Conservation (phyloP, 2,329 filamentous ascomycete species). For the Fusarium miscanthi region DNA sequence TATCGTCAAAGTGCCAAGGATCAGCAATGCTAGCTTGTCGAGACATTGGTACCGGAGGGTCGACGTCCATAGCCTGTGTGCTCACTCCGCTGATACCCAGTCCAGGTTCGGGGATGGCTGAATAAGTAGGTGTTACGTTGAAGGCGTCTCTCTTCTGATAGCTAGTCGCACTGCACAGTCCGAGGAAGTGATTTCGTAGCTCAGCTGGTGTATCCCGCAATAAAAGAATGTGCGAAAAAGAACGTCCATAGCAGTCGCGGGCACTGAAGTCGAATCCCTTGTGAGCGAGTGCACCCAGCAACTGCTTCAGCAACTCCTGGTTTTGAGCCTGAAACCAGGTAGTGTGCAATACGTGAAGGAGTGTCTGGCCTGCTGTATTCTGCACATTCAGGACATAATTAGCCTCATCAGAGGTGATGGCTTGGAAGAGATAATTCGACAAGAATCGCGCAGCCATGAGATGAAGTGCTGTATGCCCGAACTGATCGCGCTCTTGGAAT, state of each 20-base stretch:
- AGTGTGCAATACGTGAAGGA: slow-evolving; percentile 57
- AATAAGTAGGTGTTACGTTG: slow-evolving; percentile 45
- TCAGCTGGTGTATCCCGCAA: slow-evolving; percentile 46
- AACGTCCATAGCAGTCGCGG: slow-evolving; percentile 64
- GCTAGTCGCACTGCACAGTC: slow-evolving; percentile 46
- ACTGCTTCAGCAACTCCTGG: slow-evolving; percentile 38
- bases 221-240: slow-evolving; percentile 60
- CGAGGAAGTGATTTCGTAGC: slow-evolving; percentile 45
- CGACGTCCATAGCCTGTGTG: slow-evolving; percentile 38
- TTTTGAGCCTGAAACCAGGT: slow-evolving; percentile 49
- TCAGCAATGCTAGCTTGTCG: neutral
- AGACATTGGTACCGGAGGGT: slow-evolving; percentile 31
- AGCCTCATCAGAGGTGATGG: slow-evolving; percentile 36
- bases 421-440: slow-evolving; percentile 45
- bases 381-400: slow-evolving; percentile 39
- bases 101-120: neutral
- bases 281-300: slow-evolving; percentile 40
- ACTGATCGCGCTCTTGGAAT: slow-evolving; percentile 50
- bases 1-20: slow-evolving; percentile 1
- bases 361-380: slow-evolving; percentile 62
- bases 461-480: slow-evolving; percentile 62
- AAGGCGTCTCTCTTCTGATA: slow-evolving; percentile 63
- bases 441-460: slow-evolving; percentile 55
- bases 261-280: slow-evolving; percentile 49
- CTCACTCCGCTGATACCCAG: slow-evolving; percentile 9